Evolutionary conservation across 176 grass and related monocot species (phyloP).

Genomic region (Carex myosuroides): DNA sequence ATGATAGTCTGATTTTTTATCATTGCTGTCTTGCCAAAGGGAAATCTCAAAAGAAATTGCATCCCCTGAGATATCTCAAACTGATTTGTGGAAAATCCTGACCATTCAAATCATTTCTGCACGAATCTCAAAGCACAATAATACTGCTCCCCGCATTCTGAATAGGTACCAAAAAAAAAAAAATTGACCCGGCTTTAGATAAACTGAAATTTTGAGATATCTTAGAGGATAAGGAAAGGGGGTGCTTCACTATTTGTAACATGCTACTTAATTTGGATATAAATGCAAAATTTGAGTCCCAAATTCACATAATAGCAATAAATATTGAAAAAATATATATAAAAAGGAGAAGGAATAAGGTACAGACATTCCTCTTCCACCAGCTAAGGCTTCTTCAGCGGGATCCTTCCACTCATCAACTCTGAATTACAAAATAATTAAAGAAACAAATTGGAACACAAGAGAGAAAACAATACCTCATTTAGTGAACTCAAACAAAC

Average conservation of each 20-base stretch:
- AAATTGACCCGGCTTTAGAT: too few species aligned
- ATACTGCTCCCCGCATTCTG: too few species aligned
- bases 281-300: not conserved
- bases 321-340: not conserved
- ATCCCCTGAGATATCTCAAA: too few species aligned
- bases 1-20: not conserved
- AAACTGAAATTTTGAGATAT: too few species aligned
- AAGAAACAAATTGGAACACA: not conserved
- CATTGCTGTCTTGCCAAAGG: too few species aligned
- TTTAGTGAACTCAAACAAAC: not conserved
- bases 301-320: not conserved
- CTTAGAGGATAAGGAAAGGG: too few species aligned
- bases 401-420: conserved; percentile 35
- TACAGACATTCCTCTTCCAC: conserved; percentile 33
- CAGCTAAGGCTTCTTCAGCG: conserved; percentile 26
- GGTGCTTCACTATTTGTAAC: not conserved
- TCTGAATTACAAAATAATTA: not conserved
- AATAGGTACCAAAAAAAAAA: too few species aligned
- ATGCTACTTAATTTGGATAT: not conserved
- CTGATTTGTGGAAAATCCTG: too few species aligned
- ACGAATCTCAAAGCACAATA: too few species aligned
- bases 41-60: too few species aligned
- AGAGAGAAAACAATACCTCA: not conserved
- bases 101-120: too few species aligned
- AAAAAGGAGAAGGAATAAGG: not conserved